Evolutionary conservation across 495 filamentous ascomycete species (phyloP).

Genomic region (Neurospora sp.): DNA sequence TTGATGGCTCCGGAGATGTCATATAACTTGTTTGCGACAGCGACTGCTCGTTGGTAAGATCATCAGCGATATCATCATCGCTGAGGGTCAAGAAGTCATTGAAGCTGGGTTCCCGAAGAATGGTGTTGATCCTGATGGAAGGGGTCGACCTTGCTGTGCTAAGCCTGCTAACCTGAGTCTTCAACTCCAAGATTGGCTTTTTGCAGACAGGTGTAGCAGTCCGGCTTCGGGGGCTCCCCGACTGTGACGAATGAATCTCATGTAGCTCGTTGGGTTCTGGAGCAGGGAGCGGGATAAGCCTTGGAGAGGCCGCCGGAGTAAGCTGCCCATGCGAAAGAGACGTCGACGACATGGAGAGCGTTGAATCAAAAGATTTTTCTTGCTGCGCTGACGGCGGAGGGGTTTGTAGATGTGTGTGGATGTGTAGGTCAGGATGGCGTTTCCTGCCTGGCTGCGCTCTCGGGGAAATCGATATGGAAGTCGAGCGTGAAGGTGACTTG

Average conservation of each 20-base stretch:
- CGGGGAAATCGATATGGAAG: slow-evolving; percentile 13
- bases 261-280: background rate
- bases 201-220: background rate
- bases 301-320: slow-evolving; percentile 12
- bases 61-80: slow-evolving; percentile 39
- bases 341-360: background rate
- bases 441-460: slow-evolving; percentile 7
- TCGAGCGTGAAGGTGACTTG: slow-evolving; percentile 3
- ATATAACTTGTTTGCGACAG: background rate
- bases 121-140: background rate
- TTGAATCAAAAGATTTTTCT: slow-evolving; percentile 2
- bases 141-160: background rate
- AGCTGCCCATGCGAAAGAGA: slow-evolving; percentile 1
- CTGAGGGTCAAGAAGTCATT: slow-evolving; percentile 34
- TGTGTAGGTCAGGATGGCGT: background rate
- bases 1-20: slow-evolving; percentile 5
- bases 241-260: background rate
- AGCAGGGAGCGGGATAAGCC: slow-evolving; percentile 12
- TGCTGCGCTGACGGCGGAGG: slow-evolving; percentile 11
- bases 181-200: background rate
- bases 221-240: background rate
- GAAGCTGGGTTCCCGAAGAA: slow-evolving; percentile 32
- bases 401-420: background rate
- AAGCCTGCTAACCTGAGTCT: background rate
- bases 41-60: background rate